Percentiles rank a stretch among this genome's conserved stretches.
These are phyloP conservation scores for Colletotrichum orchidophilum DNA, from an alignment of 2,329 filamentous ascomycete species.

Conservation along the genomic window DNA sequence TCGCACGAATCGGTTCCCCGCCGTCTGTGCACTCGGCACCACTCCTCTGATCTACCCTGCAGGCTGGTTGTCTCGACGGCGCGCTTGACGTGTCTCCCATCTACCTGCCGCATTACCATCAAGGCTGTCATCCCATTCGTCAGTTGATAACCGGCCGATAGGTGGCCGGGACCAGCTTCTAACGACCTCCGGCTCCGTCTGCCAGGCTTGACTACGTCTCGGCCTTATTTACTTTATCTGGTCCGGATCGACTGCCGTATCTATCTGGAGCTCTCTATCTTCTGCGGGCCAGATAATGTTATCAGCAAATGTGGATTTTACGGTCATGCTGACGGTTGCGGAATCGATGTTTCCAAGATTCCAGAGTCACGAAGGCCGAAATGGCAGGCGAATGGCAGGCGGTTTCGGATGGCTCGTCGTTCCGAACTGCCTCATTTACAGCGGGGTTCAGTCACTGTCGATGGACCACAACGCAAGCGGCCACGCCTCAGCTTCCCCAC, in stretches of 20 bases:
- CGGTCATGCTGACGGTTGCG: conserved; percentile 15
- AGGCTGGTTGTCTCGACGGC: not conserved
- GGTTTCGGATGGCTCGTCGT: not conserved
- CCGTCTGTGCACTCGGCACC: conserved; percentile 1
- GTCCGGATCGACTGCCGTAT: conserved; percentile 11
- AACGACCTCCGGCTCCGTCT: conserved; percentile 3
- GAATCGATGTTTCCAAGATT: conserved; percentile 4
- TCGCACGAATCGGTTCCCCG: conserved; percentile 17
- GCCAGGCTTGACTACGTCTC: conserved; percentile 1
- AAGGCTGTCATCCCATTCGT: conserved; percentile 16
- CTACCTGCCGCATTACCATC: conserved; percentile 23
- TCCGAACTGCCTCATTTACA: conserved; percentile 8
- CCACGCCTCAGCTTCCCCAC: conserved; percentile 18
- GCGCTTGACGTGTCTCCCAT: conserved; percentile 22
- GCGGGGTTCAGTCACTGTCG: not conserved
- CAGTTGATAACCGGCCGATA: not conserved
- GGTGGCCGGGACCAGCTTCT: not conserved
- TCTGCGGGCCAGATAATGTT: not conserved
- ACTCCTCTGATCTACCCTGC: conserved; percentile 21
- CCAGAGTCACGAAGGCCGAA: not conserved
- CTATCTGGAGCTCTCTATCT: not conserved
- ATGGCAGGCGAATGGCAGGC: not conserved
- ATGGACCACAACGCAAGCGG: conserved; percentile 5
- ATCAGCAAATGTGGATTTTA: conserved; percentile 1
- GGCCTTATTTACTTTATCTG: conserved; percentile 13